Conservation (phyloP, 257 asterid species). For the Lantana camara region DNA sequence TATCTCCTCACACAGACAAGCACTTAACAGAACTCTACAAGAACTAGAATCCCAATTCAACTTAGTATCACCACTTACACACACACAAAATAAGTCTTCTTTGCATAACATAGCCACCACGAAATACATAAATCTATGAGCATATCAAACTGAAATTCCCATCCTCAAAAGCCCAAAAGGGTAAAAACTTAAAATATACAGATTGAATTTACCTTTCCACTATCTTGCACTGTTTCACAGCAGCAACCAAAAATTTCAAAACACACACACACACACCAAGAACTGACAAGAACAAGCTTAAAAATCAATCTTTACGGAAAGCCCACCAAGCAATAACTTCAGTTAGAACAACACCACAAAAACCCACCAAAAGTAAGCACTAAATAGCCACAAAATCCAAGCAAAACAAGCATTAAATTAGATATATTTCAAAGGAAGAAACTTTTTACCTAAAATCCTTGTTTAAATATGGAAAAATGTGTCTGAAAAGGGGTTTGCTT, state of each 20-base stretch:
- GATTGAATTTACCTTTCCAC: neutral
- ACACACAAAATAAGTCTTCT: too few relatives aligned
- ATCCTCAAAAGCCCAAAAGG: too few relatives aligned
- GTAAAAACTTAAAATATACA: too few relatives aligned
- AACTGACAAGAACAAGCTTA: neutral
- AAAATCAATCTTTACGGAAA: too few relatives aligned
- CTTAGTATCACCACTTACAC: too few relatives aligned
- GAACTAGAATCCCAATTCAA: neutral
- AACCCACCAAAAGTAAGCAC: constrained; percentile 15
- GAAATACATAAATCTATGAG: too few relatives aligned
- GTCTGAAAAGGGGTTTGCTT: neutral
- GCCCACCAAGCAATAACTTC: too few relatives aligned
- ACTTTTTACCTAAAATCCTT: constrained; percentile 23
- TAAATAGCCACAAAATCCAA: neutral
- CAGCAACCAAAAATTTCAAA: constrained; percentile 1
- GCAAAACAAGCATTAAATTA: constrained; percentile 7
- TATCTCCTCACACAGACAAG: too few relatives aligned
- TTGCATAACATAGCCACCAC: too few relatives aligned
- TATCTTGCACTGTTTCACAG: neutral
- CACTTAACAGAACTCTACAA: neutral
- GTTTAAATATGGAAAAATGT: neutral
- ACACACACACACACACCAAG: constrained; percentile 7
- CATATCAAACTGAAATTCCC: too few relatives aligned
- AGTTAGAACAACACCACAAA: neutral
- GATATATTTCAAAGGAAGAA: neutral